Evolutionary conservation across 768 basidiomycete genomes (phyloP).

Genomic region (Amanita thiersii): DNA sequence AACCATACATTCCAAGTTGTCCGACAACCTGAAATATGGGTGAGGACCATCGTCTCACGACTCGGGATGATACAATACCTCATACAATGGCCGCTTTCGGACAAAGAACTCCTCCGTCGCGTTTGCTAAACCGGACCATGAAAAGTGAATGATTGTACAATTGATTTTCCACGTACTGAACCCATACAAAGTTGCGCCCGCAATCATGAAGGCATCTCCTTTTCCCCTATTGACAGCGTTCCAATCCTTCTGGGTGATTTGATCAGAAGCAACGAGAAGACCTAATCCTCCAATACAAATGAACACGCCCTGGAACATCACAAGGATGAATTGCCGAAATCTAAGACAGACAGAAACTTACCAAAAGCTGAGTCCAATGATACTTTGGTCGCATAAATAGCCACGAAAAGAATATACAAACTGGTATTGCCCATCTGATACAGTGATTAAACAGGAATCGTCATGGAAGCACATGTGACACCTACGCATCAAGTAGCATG

Average conservation of each 20-base stretch:
- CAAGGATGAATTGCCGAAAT: background rate
- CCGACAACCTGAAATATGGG: constrained; percentile 55
- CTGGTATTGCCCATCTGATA: constrained; percentile 78
- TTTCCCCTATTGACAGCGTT: constrained; percentile 56
- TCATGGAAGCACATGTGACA: constrained; percentile 8
- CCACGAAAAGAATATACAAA: constrained; percentile 79
- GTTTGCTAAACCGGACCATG: constrained; percentile 59
- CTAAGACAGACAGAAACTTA: constrained; percentile 21
- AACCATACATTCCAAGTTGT: constrained; percentile 81
- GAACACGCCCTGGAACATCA: constrained; percentile 46
- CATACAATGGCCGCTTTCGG: constrained; percentile 69
- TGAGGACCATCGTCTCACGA: background rate
- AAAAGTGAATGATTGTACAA: background rate
- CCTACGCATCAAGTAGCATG: constrained; percentile 86
- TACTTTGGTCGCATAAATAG: constrained; percentile 74
- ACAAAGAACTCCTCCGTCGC: constrained; percentile 88
- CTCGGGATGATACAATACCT: constrained; percentile 27
- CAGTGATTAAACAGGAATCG: background rate
- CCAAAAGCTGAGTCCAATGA: constrained; percentile 78
- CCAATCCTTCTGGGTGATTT: constrained; percentile 72
- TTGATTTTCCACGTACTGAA: constrained; percentile 48
- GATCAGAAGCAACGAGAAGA: constrained; percentile 72
- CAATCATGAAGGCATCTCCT: constrained; percentile 83
- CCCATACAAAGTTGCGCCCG: constrained; percentile 80
- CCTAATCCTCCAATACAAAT: constrained; percentile 73